Base-by-base conservation (phyloP, 2,329 filamentous ascomycete species). In the Aspergillus intermedius region DNA sequence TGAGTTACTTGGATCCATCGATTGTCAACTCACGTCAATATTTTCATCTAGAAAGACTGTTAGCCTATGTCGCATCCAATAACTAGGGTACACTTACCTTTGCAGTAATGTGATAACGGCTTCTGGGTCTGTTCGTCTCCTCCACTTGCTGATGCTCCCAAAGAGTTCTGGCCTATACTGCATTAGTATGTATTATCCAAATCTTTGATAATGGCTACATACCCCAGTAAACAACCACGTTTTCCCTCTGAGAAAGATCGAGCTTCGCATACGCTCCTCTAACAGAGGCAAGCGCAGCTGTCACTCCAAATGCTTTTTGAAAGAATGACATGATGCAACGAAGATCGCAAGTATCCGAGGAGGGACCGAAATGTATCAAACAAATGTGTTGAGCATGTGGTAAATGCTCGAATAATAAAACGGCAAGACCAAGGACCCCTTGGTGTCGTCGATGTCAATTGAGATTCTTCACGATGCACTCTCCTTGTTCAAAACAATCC, bases 201-300 rank as follows among this genome's bases (percentile, higher is more conserved):
- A 19, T 2, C 9, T 32, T 9, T n/a, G 13, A 15, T 8, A 23
- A 3, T 2, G 30, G 6, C 13, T 17, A 51, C 57, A 43, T 53
- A 69, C 67, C 84, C 83, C 83, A 87, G 64, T 87, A 87, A 1
- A 86, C 73, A 22, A 78, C 82, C 47, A 87, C 61, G 57, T 85
- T 86, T 44, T 64, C 71, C 2, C 61, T 57, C 1, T 74, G 72
- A n/a, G 59, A 60, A 4, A 77, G 51, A 51, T 75, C 67, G 55
- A 80, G 66, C 21, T 64, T 67, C 13, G 71, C 73, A 54, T 65
- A 58, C 9, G 59, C 66, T 46, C 58, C 56, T 32, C 63, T 56
- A 30, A 72, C 39, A 41, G 57, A 58, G 37, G 64, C 61, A 28
- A 67, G 42, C 48, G 66, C 55, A 35, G 61, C 54, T 3, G 60